Evolutionary conservation across 116 monocot genomes (phyloP).

Genomic region (Zostera marina): DNA sequence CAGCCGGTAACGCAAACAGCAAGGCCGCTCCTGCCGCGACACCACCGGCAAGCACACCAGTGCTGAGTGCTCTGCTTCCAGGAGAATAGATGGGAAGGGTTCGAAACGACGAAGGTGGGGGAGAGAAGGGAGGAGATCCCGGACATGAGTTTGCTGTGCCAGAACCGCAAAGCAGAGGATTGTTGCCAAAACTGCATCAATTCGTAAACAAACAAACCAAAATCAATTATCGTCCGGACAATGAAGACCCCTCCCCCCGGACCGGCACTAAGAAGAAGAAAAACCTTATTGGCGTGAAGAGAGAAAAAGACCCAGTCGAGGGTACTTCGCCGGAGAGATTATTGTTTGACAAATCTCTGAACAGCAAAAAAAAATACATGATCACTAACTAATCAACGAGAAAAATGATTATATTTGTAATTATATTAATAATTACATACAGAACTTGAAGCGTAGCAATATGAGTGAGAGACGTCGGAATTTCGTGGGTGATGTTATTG

Average conservation of each 20-base stretch:
- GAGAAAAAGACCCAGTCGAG: conserved; percentile 66
- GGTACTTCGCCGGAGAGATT: conserved; percentile 71
- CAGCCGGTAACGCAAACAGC: conserved; percentile 71
- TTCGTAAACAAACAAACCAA: conserved; percentile 1
- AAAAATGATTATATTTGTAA: background rate
- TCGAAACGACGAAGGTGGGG: conserved; percentile 64
- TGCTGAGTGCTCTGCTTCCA: conserved; percentile 22
- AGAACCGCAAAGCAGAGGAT: conserved; percentile 71
- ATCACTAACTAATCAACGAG: background rate
- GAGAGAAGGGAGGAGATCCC: conserved; percentile 64
- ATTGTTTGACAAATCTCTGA: conserved; percentile 74
- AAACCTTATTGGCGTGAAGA: conserved; percentile 84
- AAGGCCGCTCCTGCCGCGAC: conserved; percentile 81
- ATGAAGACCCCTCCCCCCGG: too few species aligned
- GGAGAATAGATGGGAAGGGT: conserved; percentile 25
- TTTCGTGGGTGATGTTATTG: conserved; percentile 50
- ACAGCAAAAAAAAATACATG: background rate
- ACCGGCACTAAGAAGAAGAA: background rate
- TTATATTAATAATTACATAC: conserved; percentile 26
- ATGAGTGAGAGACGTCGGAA: conserved; percentile 65
- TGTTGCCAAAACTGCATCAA: conserved; percentile 78
- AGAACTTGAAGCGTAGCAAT: conserved; percentile 65
- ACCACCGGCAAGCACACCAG: conserved; percentile 75
- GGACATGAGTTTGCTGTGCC: conserved; percentile 65
- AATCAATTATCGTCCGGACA: too few species aligned